Conservation (phyloP, 345 rosid genomes). For the Citrus maxima region DNA sequence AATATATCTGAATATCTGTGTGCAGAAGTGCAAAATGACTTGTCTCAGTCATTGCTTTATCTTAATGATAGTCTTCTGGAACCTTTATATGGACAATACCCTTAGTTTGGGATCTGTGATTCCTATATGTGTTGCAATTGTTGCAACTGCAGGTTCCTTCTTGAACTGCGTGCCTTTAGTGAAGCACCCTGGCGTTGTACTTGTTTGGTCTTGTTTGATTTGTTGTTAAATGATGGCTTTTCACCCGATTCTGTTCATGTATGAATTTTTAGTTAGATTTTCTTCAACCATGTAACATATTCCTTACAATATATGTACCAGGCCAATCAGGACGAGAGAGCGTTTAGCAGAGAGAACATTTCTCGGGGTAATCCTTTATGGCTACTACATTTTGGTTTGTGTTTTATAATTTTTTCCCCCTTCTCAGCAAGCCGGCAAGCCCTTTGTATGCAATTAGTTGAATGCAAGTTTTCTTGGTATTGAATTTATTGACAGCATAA, state of each 20-base stretch:
- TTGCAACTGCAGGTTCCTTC: background rate
- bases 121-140: background rate
- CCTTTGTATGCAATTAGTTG: background rate
- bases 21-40: background rate
- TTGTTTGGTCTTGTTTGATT: slow-evolving; percentile 4
- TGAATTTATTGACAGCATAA: slow-evolving; percentile 1
- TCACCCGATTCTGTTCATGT: background rate
- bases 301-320: slow-evolving; percentile 27
- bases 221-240: background rate
- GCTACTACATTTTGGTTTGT: slow-evolving; percentile 10
- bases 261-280: slow-evolving; percentile 1
- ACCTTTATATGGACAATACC: background rate
- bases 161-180: background rate
- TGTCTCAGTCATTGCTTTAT: background rate
- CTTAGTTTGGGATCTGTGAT: background rate
- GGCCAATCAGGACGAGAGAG: slow-evolving; percentile 32
- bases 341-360: slow-evolving; percentile 25
- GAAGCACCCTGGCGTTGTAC: background rate
- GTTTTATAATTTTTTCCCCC: slow-evolving; percentile 3
- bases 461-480: background rate
- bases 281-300: slow-evolving; percentile 5
- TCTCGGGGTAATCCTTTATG: slow-evolving; percentile 43
- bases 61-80: background rate
- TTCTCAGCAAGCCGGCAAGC: background rate
- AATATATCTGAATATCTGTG: background rate